These are phyloP conservation scores for Sarcodon aspratus DNA, from an alignment of 768 basidiomycete genomes.

Conservation along the genomic window DNA sequence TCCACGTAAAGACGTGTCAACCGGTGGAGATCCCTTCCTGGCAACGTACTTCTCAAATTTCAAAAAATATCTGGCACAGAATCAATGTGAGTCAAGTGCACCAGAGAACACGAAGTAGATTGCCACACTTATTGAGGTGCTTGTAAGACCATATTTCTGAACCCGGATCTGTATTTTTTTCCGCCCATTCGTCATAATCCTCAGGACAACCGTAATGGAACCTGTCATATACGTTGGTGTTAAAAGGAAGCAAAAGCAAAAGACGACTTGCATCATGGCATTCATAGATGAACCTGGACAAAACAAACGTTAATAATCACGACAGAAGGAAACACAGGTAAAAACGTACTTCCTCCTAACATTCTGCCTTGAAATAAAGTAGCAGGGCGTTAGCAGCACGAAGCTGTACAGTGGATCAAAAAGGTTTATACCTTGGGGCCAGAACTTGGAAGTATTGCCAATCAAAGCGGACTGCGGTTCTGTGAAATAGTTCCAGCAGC, in stretches of 20 bases:
- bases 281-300: conserved; percentile 49
- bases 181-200: conserved; percentile 60
- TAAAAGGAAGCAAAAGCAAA: background rate
- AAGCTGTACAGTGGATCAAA: too few species aligned
- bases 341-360: too few species aligned
- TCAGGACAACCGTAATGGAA: conserved; percentile 52
- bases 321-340: too few species aligned
- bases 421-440: too few species aligned
- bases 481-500: too few species aligned
- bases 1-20: conserved; percentile 36
- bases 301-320: too few species aligned
- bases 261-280: conserved; percentile 31
- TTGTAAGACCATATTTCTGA: conserved; percentile 50
- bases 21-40: conserved; percentile 35
- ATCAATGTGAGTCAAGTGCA: background rate
- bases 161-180: conserved; percentile 23
- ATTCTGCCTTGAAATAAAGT: too few species aligned
- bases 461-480: too few species aligned
- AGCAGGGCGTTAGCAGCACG: too few species aligned
- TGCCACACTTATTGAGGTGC: conserved; percentile 34
- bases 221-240: conserved; percentile 6
- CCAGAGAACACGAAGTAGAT: background rate
- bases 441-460: too few species aligned
- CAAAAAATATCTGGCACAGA: conserved; percentile 41
- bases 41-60: conserved; percentile 56